Percentiles rank a stretch among this genome's conserved stretches.
phyloP scores from a whole-genome alignment of 257 asterid species.

The Mentha longifolia region DNA sequence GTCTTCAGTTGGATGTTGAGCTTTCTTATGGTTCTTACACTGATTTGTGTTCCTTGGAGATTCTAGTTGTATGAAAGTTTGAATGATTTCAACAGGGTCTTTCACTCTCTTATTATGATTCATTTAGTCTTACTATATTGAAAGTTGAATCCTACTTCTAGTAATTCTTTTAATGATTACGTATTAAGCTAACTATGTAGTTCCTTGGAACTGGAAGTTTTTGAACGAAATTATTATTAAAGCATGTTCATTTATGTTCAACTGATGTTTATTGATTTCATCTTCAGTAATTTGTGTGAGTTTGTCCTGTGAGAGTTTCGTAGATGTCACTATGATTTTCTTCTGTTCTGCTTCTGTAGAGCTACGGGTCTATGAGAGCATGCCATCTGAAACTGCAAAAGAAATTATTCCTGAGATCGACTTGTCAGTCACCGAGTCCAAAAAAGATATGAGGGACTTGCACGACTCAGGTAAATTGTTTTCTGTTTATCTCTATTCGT shows the following conservation, averaged over 20 bases:
- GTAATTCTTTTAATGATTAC: constrained; percentile 3
- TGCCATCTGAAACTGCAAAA: constrained; percentile 63
- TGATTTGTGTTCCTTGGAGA: constrained; percentile 19
- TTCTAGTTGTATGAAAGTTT: neutral
- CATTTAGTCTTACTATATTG: constrained; percentile 16
- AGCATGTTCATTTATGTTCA: neutral
- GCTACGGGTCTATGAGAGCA: constrained; percentile 40
- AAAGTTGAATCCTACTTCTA: constrained; percentile 6
- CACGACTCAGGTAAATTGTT: constrained; percentile 57
- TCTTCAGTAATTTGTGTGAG: constrained; percentile 20
- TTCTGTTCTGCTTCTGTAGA: constrained; percentile 29
- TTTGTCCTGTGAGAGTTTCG: constrained; percentile 27
- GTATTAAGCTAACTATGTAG: neutral
- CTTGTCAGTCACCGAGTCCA: constrained; percentile 54
- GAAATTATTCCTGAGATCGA: constrained; percentile 51
- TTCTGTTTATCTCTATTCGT: constrained; percentile 25
- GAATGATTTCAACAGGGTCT: neutral
- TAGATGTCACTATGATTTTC: constrained; percentile 31
- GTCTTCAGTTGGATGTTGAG: neutral
- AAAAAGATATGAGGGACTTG: constrained; percentile 45
- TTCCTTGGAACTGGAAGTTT: neutral
- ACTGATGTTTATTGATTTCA: constrained; percentile 10
- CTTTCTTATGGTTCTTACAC: neutral
- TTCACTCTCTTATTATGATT: constrained; percentile 17
- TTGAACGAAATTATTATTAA: constrained; percentile 11